Evolutionary conservation across 208 protist species (phyloP), one percentile per base, ranked within the genome.

Genomic region (Blastocrithidia nonstop): DNA sequence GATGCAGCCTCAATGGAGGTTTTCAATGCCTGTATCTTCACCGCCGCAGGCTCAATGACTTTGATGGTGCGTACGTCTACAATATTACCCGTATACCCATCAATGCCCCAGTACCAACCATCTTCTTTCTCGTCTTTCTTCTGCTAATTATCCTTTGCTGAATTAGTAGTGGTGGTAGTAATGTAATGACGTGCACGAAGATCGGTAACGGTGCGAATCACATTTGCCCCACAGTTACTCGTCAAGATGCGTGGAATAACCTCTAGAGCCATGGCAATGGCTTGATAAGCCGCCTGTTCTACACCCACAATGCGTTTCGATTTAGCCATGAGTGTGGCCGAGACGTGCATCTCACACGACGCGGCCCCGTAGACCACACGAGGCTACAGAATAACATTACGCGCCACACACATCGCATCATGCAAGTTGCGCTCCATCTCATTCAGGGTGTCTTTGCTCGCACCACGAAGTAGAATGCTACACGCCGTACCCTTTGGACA

Each of bases 371-470:
- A 97, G 9, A 99, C 80, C 16, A 99, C 70, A 40, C 82, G 71
- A 17, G 98, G 97, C 45, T 98, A 91, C 17, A 97, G 57, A 42
- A 99, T 69, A 25, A 99, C 86, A 75, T 99, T 99, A 35, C 96
- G 83, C 15, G 95, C 94, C 11, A 99, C 97, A 67, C 87, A 88
- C 86, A 99, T 96, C 26, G 98, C 98, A 62, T 99, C 98, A 33
- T 96, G 84, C 13, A 99, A 67, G 75, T 98, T 98, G 52, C 96
- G 78, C 76, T 98, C 95, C 60, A 98, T 93, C 79, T 99, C 98
- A 54, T 98, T 98, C 16, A 99, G 85, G n/a, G 98, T 89, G 68
- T 99, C 97, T 75, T 99, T 99, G 62, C 77, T 96, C 20, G 97
- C 95, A 50, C 98, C 98, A 52, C 98, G 88, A 8, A 99, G 84